Evolutionary conservation across 768 basidiomycete species (phyloP), one percentile per base, ranked within the genome.

Genomic region (Pleurotus giganteus): DNA sequence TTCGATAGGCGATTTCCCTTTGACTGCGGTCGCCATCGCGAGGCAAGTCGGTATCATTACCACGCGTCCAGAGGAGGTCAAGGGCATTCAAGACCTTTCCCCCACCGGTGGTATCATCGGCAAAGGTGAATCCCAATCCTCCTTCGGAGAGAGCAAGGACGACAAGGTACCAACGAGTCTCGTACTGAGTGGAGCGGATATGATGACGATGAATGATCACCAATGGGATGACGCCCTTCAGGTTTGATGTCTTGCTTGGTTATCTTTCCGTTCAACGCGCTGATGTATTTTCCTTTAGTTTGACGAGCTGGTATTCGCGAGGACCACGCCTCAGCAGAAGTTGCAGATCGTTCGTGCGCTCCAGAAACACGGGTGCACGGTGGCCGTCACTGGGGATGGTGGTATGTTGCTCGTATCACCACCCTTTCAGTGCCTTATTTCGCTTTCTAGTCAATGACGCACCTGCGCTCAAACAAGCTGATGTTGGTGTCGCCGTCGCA

Each of bases 381-480:
- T 85, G 4, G 84, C 81, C 1, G 83, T 85, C 55, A 86, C 85
- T 3, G 85, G 86, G 2, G 85, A 88, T 63, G 85, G 85, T 26
- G 61, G 61, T 61, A 41, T 5, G 59, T 36, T n/a, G 13, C 27
- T 23, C 24, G 4, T 39, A n/a, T n/a, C n/a, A n/a, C n/a, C n/a
- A n/a, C n/a, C 36, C 15, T 15, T 21, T 12, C 9, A 4, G 23
- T 19, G n/a, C 4, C 44, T 15, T 39, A 15, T 13, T 12, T n/a
- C 4, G 32, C 19, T 24, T 34, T 4, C 27, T 11, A 65, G 82
- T 83, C 0, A 84, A 84, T 57, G 82, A 84, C 60, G 78, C 79
- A 0, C 79, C 83, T 0, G 78, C 83, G 2, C 68, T 85, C 51
- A 82, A 81, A 56, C 79, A 79, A 26, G 82, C 83, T 1, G 78